Base-by-base conservation (phyloP, 164 flowering plant species). In the Platanus orientalis region DNA sequence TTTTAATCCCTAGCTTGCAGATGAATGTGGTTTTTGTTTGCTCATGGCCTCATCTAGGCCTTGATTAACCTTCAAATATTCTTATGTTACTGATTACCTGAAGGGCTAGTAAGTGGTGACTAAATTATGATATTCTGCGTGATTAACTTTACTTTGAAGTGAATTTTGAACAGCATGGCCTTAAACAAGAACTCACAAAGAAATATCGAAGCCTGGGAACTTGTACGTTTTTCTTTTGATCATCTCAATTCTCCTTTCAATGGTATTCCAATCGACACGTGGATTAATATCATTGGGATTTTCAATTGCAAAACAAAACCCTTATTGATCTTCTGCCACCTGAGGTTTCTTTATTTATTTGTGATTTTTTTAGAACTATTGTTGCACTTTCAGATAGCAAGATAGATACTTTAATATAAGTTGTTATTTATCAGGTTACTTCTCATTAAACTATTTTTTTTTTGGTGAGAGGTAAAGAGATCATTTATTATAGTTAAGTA, bases 161-260 rank as follows among this genome's bases (percentile, higher is more conserved):
- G 49, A 58, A 23, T 34, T 58, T 49, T 62, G 48, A 58, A 66
- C 91, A 94, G 97, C 51, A 79, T 62, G 68, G 59, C 83, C 24
- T 68, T 89, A 61, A 57, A 56, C 42, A 74, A 71, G 48, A 53
- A 64, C 39, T 66, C 78, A 42, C 63, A 62, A 48, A 69, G 76
- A 71, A 71, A 72, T 54, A 70, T 86, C 49, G 90, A 87, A 74
- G 93, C 88, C 42, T 91, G 96, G 97, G 97, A 86, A 73, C 93
- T 94, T 54, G 98, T 94, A 84, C 48, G 83, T 76, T 62, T 58
- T 34, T 53, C 55, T 56, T 50, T 2, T 52, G 21, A 32, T 32
- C 2, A n/a, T 36, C 23, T 28, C 4, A 54, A 28, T 54, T 49
- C 28, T 53, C 7, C 49, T 32, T 50, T 57, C 49, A 6, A 24